Base-by-base conservation (phyloP, 495 filamentous ascomycete genomes). In the Daldinia caldariorum region DNA sequence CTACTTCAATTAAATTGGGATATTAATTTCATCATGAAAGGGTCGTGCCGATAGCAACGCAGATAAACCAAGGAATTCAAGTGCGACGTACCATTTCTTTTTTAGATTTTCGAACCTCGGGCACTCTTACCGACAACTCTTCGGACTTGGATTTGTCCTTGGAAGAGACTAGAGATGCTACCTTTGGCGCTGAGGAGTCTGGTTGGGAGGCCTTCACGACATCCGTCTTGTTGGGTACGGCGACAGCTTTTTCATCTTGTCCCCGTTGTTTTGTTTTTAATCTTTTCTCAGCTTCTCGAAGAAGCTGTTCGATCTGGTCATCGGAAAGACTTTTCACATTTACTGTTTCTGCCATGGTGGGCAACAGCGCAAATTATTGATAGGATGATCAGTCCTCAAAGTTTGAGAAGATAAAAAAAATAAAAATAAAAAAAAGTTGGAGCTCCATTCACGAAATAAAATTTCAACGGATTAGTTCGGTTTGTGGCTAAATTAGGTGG, bases 1-100 rank as follows among this genome's bases (percentile, higher is more conserved):
- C 74, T 71, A 62, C 73, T 76, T 75, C 69, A 76, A 78, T 80
- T 78, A 79, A 80, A 66, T 82, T 82, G 82, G 81, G 77, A 78
- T 77, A 71, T 75, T 54, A 70, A 72, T 71, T 76, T 82, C 81
- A 80, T 84, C 82, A 83, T 80, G 29, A 45, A 78, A 66, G 66
- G 62, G 14, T 22, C 6, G 22, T 53, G 49, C 53, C n/a, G 38
- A 34, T 34, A 49, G 39, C 43, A 53, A 34, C 38, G 2, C 50
- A 43, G 26, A 31, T n/a, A 60, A 32, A 47, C 14, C 32, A 38
- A 35, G 12, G 16, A 53, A 56, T 50, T 6, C 1, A 32, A 14
- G 18, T 47, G 55, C n/a, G 38, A 74, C 75, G 47, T 82, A 83
- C 80, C 81, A 80, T 82, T 58, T 78, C 75, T 67, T 80, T 74